Base-by-base conservation (phyloP, 1,139 yeast species). In the Nakaseomyces delphensis region DNA sequence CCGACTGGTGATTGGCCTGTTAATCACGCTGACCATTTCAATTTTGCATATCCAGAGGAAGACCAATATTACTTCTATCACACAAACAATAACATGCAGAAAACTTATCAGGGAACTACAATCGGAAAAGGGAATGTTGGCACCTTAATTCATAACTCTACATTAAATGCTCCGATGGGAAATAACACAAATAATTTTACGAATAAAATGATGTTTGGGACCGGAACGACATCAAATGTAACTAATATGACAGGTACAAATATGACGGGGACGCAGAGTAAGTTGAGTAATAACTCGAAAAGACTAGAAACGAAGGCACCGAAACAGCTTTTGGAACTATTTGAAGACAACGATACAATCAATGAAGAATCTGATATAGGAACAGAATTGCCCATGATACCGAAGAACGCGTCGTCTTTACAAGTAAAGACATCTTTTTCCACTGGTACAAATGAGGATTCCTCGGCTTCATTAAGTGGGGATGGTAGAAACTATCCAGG, bases 311-410 rank as follows among this genome's bases (percentile, higher is more conserved):
- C 67, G 40, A 79, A 71, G 42, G 80, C 84, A 0, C 95, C 95
- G 0, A 78, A 76, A 56, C 82, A 93, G 3, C 65, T 86, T 35
- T 66, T 81, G 45, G 79, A 79, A 60, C 65, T 86, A 29, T 86
- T 86, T 59, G 87, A 82, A 43, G 74, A 68, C 35, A 51, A 54
- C 16, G 64, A 58, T 18, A 62, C 50, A 2, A 45, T 50, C 25
- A 27, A 42, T 21, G 58, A 57, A 21, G 49, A 46, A 23, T 45
- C 48, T 8, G 49, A 45, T 24, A 39, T 43, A 7, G 54, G 53
- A 24, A 37, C 44, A 2, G 60, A 55, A 15, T 45, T 46, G 25
- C 48, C 58, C 39, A 45, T 49, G 39, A 44, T 50, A 11, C 43
- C 49, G 6, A 51, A 48, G 33, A 47, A 48, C n/a, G 37, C 43